Base-by-base conservation (phyloP, 2,329 filamentous ascomycete species). In the Fusarium dlaminii region DNA sequence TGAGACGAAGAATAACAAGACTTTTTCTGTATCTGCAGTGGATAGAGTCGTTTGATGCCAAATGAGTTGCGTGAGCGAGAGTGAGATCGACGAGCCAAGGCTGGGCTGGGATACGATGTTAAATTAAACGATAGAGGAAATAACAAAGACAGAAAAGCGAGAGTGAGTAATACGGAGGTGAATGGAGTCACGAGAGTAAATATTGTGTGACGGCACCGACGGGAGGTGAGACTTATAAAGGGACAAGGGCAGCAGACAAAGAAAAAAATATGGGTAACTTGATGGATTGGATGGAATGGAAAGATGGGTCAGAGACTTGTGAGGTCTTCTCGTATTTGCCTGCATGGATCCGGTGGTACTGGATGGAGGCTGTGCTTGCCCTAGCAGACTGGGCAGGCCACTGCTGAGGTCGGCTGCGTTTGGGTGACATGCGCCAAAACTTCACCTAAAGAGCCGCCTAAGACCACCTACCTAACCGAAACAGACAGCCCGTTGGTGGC, bases 21-120 rank as follows among this genome's bases (percentile, higher is more conserved):
- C 52, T n/a, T 58, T 63, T 49, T 68, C 36, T 54, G 39, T 54
- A 45, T n/a, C 58, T 39, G 40, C 30, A 60, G 57, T 20, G 18
- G 30, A 40, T 39, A 42, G 42, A 51, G 59, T 75, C 29, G 54
- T 70, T 57, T 39, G 43, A 54, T 40, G 72, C 48, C 63, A 60
- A 70, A 54, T 70, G 66, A 68, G 59, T 59, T 74, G 63, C 56
- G 51, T 58, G 69, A 72, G 70, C 61, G 65, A 70, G 60, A 70
- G 66, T 70, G 42, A 70, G 67, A 70, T 70, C 67, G 66, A 66
- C 66, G 46, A 54, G 56, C 32, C 55, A 57, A 54, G 51, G 58
- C 40, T 58, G 49, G 51, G 57, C 18, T 60, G 56, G 34, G 46
- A 66, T 66, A 63, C 34, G 34, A 51, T 40, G 30, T 42, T 63